These are phyloP conservation scores for Mesotaenium endlicherianum DNA, from an alignment of 139 green algal species.

Conservation along the genomic window DNA sequence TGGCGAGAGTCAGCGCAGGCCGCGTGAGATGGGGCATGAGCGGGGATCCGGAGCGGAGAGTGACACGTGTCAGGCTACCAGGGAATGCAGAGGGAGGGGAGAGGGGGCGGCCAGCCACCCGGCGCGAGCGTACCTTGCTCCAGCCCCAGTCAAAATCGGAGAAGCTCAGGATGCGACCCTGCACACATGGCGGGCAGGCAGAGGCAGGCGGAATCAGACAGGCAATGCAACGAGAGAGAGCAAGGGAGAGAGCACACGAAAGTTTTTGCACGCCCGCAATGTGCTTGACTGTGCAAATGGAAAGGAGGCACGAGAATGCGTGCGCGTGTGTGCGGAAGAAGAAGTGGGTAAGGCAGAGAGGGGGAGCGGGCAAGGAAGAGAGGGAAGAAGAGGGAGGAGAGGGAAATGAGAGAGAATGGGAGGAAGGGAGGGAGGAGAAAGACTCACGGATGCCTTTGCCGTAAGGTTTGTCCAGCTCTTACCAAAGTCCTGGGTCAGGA, in stretches of 20 bases:
- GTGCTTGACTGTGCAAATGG: too few species aligned
- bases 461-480: slow-evolving; percentile 42
- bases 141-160: slow-evolving; percentile 91
- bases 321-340: too few species aligned
- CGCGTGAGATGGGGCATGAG: too few species aligned
- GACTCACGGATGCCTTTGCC: slow-evolving; percentile 17
- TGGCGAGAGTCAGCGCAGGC: too few species aligned
- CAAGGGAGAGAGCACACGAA: too few species aligned
- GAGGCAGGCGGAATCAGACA: background rate
- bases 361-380: background rate
- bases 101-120: too few species aligned
- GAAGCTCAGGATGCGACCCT: slow-evolving; percentile 74
- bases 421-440: background rate
- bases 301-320: too few species aligned
- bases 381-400: background rate
- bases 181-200: background rate
- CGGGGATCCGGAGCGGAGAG: too few species aligned
- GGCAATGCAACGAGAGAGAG: too few species aligned
- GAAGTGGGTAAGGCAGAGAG: too few species aligned
- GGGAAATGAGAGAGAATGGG: background rate
- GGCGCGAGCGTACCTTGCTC: slow-evolving; percentile 46
- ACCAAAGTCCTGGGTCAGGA: slow-evolving; percentile 49
- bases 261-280: too few species aligned
- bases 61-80: too few species aligned
- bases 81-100: background rate